Evolutionary conservation across 1,284 basidiomycete genomes (phyloP).

Genomic region (Cutaneotrichosporon sp.): DNA sequence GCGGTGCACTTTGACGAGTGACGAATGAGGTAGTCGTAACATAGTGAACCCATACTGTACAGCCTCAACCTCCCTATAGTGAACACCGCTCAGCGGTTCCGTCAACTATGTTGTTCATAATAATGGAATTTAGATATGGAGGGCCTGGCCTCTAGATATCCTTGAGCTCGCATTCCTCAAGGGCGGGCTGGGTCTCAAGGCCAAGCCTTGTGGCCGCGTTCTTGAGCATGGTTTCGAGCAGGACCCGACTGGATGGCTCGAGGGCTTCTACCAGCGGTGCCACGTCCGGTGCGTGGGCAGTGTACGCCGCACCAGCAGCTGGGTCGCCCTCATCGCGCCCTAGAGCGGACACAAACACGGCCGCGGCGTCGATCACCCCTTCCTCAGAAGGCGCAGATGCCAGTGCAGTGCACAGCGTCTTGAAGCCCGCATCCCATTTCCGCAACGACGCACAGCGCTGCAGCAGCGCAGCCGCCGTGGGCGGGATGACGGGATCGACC

Average conservation of each 20-base stretch:
- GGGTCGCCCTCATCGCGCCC: neutral
- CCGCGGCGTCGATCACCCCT: neutral
- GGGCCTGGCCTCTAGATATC: too few species aligned
- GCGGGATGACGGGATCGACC: neutral
- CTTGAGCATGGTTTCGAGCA: constrained; percentile 2
- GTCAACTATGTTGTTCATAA: too few species aligned
- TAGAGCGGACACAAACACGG: neutral
- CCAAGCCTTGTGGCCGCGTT: neutral
- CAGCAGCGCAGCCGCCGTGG: constrained; percentile 2
- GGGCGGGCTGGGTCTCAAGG: too few species aligned
- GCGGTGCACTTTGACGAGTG: neutral
- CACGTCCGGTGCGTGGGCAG: neutral
- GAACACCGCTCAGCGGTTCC: too few species aligned
- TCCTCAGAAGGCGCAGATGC: neutral
- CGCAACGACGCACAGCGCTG: neutral
- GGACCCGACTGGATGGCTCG: neutral
- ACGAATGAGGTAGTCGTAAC: neutral
- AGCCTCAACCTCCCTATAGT: neutral
- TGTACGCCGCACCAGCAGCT: too few species aligned
- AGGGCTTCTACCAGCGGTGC: neutral
- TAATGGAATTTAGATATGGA: too few species aligned
- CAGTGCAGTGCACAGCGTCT: neutral
- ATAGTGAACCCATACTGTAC: neutral
- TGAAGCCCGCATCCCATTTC: constrained; percentile 3
- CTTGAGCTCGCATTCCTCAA: too few species aligned